phyloP scores from a whole-genome alignment of 2,329 filamentous ascomycete species.

The Drechslerella stenobrocha region DNA sequence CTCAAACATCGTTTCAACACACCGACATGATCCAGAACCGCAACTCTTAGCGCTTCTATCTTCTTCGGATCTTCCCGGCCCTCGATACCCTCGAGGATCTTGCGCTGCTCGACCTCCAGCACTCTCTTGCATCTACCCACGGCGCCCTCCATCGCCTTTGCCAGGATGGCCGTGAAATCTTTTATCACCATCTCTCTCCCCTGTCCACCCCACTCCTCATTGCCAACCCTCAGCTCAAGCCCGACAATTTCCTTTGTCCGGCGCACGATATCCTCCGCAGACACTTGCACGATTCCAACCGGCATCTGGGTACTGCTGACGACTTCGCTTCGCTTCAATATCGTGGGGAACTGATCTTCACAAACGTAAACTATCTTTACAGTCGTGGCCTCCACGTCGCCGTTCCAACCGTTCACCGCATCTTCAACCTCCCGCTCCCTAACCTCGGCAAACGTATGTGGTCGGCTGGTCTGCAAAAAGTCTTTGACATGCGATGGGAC shows the following conservation, averaged over 20 bases:
- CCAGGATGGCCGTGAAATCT: slow-evolving; percentile 34
- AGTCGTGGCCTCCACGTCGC: slow-evolving; percentile 48
- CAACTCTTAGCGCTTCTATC: slow-evolving; percentile 79
- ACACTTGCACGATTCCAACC: slow-evolving; percentile 79
- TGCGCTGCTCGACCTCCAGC: slow-evolving; percentile 57
- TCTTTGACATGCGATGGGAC: slow-evolving; percentile 83
- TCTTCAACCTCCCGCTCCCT: slow-evolving; percentile 35
- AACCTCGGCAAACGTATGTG: slow-evolving; percentile 49
- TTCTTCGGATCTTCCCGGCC: slow-evolving; percentile 61
- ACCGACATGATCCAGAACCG: slow-evolving; percentile 84
- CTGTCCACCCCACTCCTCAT: slow-evolving; percentile 67
- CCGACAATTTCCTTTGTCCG: slow-evolving; percentile 83
- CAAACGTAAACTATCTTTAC: slow-evolving; percentile 83
- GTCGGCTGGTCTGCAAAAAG: slow-evolving; percentile 65
- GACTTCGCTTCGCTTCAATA: slow-evolving; percentile 84
- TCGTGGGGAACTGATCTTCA: slow-evolving; percentile 85
- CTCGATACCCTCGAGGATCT: slow-evolving; percentile 59
- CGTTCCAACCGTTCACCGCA: slow-evolving; percentile 46
- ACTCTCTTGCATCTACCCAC: slow-evolving; percentile 52
- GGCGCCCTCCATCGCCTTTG: slow-evolving; percentile 53
- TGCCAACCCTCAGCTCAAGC: slow-evolving; percentile 72
- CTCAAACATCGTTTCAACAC: slow-evolving; percentile 80
- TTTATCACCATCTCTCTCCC: slow-evolving; percentile 42
- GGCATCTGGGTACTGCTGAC: slow-evolving; percentile 68
- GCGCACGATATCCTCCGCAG: slow-evolving; percentile 81